Base-by-base conservation (phyloP, 805 yeast genomes). In the Ogataea trehalophila region DNA sequence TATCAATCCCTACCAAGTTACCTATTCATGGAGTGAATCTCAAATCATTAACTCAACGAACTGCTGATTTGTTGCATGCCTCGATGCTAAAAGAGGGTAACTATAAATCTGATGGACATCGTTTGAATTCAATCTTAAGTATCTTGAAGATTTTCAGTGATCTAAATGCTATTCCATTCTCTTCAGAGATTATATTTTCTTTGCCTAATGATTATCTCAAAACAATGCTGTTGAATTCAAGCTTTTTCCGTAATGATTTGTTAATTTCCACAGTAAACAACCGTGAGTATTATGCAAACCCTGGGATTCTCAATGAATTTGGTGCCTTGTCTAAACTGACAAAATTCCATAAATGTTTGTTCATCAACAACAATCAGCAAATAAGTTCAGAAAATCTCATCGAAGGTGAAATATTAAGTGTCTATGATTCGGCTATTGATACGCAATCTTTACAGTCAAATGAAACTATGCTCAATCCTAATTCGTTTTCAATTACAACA, bases 21-120 rank as follows among this genome's bases (percentile, higher is more conserved):
- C 63, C 65, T 1, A 67, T 80, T 41, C 74, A 72, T 53, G 84
- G 80, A 1, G 62, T 81, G 5, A 81, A 82, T 55, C 63, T 83
- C 48, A 72, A 83, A 48, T 77, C 78, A 37, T 68, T 84, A 42
- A 77, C 85, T 1, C 83, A 85, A 46, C 70, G 91, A 61, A 82
- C 88, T 0, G 80, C 87, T 0, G 87, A 84, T 61, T 66, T 84
- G 44, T 71, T 84, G 45, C 87, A 81, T 56, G 87, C 87, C 1
- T 81, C 89, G 11, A 64, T 64, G 68, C 29, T 54, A 1, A 67
- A 47, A 18, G 52, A 56, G 42, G 56, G 52, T 33, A 47, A 55
- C 38, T 17, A 33, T 38, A 41, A 50, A 41, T 35, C 55, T 11
- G 60, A 58, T 39, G 69, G 52, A 54, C 66, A 34, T 49, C 66